These are phyloP conservation scores for Flaveria floridana DNA, from an alignment of 140 eudicot genomes.

Conservation along the genomic window DNA sequence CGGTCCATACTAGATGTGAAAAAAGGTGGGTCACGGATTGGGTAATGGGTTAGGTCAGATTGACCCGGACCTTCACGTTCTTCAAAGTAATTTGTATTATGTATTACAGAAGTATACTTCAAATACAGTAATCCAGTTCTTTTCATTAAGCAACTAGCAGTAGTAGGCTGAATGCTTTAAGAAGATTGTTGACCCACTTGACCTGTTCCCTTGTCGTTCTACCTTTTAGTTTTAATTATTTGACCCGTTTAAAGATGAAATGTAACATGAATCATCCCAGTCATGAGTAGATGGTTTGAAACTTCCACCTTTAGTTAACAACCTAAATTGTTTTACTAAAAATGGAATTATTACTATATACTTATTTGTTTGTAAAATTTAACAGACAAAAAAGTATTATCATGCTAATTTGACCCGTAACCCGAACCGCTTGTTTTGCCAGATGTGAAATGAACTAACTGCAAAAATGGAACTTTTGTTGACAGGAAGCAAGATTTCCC, in stretches of 20 bases:
- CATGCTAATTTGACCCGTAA: neutral
- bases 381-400: neutral
- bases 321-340: neutral
- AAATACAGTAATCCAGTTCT: neutral
- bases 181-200: neutral
- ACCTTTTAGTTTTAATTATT: neutral
- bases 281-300: neutral
- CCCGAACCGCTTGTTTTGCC: neutral
- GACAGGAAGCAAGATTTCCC: constrained; percentile 98
- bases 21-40: neutral
- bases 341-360: neutral
- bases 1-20: neutral
- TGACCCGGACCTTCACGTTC: neutral
- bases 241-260: neutral
- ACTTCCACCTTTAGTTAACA: constrained; percentile 6
- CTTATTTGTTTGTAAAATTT: neutral
- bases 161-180: neutral
- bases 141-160: neutral
- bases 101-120: neutral
- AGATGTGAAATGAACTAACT: neutral
- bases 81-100: neutral
- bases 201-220: too few relatives aligned
- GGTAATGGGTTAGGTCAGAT: neutral
- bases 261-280: neutral
- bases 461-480: constrained; percentile 11